A percentile compares a stretch with the other conserved stretches of the same genome.
These are phyloP conservation scores for Tylopilus sp. DNA, from an alignment of 768 basidiomycete genomes.

Conservation along the genomic window DNA sequence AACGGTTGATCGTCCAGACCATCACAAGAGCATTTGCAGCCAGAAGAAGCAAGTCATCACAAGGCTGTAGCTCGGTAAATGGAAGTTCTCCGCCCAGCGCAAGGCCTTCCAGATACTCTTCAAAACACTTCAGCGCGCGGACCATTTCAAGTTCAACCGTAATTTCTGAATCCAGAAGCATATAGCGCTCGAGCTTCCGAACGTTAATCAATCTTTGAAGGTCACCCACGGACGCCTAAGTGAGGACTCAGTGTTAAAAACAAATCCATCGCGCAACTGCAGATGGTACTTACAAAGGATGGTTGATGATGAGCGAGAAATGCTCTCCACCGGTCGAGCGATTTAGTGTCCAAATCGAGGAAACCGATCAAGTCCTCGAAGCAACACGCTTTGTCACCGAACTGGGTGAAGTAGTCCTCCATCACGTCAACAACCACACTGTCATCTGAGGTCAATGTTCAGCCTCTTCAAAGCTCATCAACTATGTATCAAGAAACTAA, in stretches of 20 bases:
- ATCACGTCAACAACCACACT: slow-evolving; percentile 46
- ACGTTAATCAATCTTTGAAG: slow-evolving; percentile 71
- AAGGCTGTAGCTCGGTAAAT: slow-evolving; percentile 79
- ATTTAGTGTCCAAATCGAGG: slow-evolving; percentile 46
- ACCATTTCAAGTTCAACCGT: slow-evolving; percentile 54
- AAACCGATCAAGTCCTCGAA: slow-evolving; percentile 82
- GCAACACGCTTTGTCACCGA: slow-evolving; percentile 82
- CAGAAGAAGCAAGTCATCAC: slow-evolving; percentile 79
- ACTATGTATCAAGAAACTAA: slow-evolving; percentile 17
- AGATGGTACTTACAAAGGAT: slow-evolving; percentile 43
- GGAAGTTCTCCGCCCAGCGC: slow-evolving; percentile 63
- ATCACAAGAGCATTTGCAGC: slow-evolving; percentile 65
- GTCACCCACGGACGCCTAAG: slow-evolving; percentile 48
- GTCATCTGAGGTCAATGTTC: slow-evolving; percentile 38
- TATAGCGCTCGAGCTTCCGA: slow-evolving; percentile 69
- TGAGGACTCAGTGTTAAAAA: slow-evolving; percentile 14
- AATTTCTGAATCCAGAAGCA: slow-evolving; percentile 46
- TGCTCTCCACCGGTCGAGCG: slow-evolving; percentile 48
- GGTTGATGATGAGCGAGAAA: slow-evolving; percentile 48
- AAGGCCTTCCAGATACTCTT: slow-evolving; percentile 65
- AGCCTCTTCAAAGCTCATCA: not conserved
- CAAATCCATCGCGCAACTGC: slow-evolving; percentile 4
- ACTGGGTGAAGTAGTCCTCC: slow-evolving; percentile 63
- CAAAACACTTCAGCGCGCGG: slow-evolving; percentile 50
- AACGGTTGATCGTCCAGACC: slow-evolving; percentile 54